A percentile compares a stretch with the other conserved stretches of the same genome.
Conservation (phyloP, 768 basidiomycete species). For the Amylocystis lapponica region DNA sequence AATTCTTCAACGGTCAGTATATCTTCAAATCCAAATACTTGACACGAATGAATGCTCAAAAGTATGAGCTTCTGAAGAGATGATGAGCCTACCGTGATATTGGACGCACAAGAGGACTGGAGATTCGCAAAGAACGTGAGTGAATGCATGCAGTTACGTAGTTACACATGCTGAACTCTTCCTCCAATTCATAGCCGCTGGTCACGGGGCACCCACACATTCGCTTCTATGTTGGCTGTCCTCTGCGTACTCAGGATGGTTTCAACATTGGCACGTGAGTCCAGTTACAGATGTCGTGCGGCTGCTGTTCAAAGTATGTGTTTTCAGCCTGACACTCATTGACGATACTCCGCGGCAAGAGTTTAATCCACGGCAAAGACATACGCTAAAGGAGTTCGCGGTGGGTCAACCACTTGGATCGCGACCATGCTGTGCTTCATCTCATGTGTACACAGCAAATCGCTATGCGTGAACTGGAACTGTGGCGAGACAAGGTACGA, state of each 20-base stretch:
- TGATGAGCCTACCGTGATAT: conserved; percentile 82
- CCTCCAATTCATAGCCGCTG: conserved; percentile 46
- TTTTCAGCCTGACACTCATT: conserved; percentile 68
- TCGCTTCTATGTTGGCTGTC: conserved; percentile 90
- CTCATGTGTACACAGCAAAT: conserved; percentile 46
- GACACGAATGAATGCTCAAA: too few relatives aligned
- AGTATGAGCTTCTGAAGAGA: too few relatives aligned
- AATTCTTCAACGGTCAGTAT: conserved; percentile 69
- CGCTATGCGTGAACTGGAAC: conserved; percentile 91
- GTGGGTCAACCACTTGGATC: conserved; percentile 20
- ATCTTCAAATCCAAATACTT: too few relatives aligned
- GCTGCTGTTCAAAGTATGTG: background rate
- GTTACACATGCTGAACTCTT: background rate
- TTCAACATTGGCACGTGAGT: conserved; percentile 81
- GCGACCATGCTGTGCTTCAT: too few relatives aligned
- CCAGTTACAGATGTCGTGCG: background rate
- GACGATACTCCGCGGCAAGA: conserved; percentile 80
- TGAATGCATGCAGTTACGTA: background rate
- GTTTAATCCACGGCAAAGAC: conserved; percentile 82
- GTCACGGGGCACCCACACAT: conserved; percentile 62
- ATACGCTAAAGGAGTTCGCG: conserved; percentile 93
- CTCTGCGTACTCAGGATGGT: conserved; percentile 83
- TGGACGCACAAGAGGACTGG: conserved; percentile 82
- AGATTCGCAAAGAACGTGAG: conserved; percentile 79
- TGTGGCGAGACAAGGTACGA: conserved; percentile 91